Evolutionary conservation across 78 protist species (phyloP), one percentile per base, ranked within the genome.

Genomic region (Polysphondylium violaceum): DNA sequence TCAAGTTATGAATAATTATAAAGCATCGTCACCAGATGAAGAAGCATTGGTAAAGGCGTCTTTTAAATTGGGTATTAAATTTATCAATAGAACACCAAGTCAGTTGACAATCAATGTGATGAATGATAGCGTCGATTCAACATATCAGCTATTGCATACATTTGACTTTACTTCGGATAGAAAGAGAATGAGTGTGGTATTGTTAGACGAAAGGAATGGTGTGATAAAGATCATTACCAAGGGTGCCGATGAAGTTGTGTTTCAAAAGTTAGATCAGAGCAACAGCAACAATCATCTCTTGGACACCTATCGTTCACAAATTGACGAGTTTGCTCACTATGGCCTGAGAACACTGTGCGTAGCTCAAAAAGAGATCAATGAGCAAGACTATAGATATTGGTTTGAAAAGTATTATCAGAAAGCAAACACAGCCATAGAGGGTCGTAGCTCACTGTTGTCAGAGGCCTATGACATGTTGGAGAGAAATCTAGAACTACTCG

Each of bases 261-360:
- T 91, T 59, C 36, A 64, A 51, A 53, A 51, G 61, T 64, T 89
- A 40, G 25, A 31, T 11, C 53, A 27, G 5, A 35, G 19, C 41
- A 35, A 36, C 12, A 29, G 21, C 33, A 17, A 64, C 2, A 31
- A 29, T 31, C 38, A 60, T 60, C 1, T 4, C 16, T 65, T 65
- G 40, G n/a, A 65, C n/a, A 38, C 51, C 19, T 44, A 33, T 21
- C 36, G 44, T 73, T 31, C 31, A 36, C 81, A 93, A 8, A 76
- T 93, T 36, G 94, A 93, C 31, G 87, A 43, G 19, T 87, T 93
- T 58, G 96, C 96, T 35, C 7, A 33, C 2, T 50, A 31, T 50
- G 99, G 99, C 21, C 89, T 97, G 27, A 96, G 99, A 63, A 98
- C 99, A n/a, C 95, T 98, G 17, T 69, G 88, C 68, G n/a, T 97